phyloP scores from a whole-genome alignment of 352 stramenopile species.

The Phytophthora pluvialis region DNA sequence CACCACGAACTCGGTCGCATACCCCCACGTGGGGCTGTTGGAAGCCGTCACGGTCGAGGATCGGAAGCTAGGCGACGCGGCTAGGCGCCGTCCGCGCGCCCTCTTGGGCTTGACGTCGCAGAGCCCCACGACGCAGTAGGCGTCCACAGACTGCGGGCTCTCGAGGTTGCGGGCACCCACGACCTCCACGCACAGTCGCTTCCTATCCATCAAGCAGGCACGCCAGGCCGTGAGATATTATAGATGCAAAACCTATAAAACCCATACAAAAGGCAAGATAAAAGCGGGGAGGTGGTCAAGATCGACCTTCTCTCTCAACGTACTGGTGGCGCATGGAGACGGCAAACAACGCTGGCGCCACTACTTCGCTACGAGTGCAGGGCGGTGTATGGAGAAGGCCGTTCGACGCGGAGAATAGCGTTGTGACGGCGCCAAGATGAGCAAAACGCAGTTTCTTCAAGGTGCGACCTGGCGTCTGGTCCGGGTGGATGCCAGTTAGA shows the following conservation, averaged over 20 bases:
- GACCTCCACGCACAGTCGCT: slow-evolving; percentile 70
- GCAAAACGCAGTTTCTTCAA: slow-evolving; percentile 28
- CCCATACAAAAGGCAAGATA: not conserved
- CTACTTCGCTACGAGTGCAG: not conserved
- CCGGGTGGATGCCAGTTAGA: slow-evolving; percentile 13
- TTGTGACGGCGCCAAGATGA: not conserved
- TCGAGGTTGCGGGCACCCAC: slow-evolving; percentile 77
- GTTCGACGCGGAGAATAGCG: not conserved
- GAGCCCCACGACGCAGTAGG: slow-evolving; percentile 70
- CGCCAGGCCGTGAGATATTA: slow-evolving; percentile 1
- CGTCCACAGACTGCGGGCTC: slow-evolving; percentile 60
- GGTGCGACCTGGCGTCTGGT: slow-evolving; percentile 24
- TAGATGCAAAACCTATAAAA: not conserved
- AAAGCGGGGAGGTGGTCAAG: not conserved
- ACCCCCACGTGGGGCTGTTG: slow-evolving; percentile 47
- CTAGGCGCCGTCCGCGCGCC: not conserved
- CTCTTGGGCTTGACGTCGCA: slow-evolving; percentile 33
- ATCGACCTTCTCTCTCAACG: slow-evolving; percentile 1
- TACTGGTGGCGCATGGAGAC: slow-evolving; percentile 17
- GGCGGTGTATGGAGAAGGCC: not conserved
- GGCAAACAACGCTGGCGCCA: not conserved
- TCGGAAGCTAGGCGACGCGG: slow-evolving; percentile 27
- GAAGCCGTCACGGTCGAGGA: slow-evolving; percentile 47
- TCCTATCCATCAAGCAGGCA: slow-evolving; percentile 34
- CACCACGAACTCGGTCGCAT: slow-evolving; percentile 50